Conservation (phyloP, 768 basidiomycete genomes). For the Auriculariales sp. region DNA sequence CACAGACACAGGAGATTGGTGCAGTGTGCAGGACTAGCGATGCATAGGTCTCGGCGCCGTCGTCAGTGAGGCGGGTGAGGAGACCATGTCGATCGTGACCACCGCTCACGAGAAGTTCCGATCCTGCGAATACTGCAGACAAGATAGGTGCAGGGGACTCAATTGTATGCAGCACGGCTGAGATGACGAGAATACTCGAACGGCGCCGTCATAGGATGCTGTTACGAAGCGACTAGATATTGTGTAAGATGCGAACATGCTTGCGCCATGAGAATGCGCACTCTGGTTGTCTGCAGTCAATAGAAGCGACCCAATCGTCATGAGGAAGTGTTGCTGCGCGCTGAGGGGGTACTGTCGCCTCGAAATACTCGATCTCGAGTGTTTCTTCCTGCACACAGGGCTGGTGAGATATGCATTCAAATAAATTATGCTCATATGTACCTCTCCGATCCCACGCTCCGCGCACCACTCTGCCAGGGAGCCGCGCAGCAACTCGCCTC, state of each 20-base stretch:
- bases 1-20: conserved; percentile 56
- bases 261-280: conserved; percentile 14
- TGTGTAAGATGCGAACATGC: not conserved
- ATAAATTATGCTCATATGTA: conserved; percentile 15
- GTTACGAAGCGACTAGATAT: conserved; percentile 50
- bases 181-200: conserved; percentile 63
- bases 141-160: conserved; percentile 48
- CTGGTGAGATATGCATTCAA: not conserved
- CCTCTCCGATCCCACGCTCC: conserved; percentile 58
- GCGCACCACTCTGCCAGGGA: conserved; percentile 62
- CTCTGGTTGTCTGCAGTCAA: conserved; percentile 47
- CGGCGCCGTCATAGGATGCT: conserved; percentile 64
- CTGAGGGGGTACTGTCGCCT: conserved; percentile 77
- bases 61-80: conserved; percentile 23
- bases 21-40: conserved; percentile 75
- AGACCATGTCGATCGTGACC: conserved; percentile 71
- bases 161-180: conserved; percentile 34
- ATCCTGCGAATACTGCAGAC: conserved; percentile 13
- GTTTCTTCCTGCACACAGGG: conserved; percentile 55
- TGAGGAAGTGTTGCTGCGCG: conserved; percentile 67
- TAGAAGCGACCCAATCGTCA: conserved; percentile 88
- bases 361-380: conserved; percentile 83
- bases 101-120: conserved; percentile 41
- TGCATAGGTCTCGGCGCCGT: conserved; percentile 33
- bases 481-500: conserved; percentile 63